Evolutionary conservation across 345 rosid genomes (phyloP).

Genomic region (Erucastrum elatum): DNA sequence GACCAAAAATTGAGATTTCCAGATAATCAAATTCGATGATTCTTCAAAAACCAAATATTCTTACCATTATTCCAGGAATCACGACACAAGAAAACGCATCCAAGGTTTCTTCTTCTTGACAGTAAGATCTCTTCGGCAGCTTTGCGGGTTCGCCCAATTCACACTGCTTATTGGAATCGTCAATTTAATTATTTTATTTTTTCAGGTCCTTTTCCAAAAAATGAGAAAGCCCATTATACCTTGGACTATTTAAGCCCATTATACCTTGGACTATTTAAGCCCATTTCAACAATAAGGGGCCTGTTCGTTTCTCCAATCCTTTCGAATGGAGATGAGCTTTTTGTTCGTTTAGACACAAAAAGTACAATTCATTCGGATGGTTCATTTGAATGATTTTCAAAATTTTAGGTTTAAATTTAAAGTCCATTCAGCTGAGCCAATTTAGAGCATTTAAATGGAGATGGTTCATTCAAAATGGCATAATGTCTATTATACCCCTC

Average conservation of each 20-base stretch:
- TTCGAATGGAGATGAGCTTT: no score
- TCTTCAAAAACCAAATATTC: background rate
- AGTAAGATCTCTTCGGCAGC: background rate
- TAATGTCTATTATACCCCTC: no score
- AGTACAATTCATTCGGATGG: no score
- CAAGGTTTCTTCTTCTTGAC: no score
- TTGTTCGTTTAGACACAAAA: no score
- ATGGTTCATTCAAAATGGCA: no score
- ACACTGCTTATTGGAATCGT: background rate
- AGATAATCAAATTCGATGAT: background rate
- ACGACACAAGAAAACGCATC: background rate
- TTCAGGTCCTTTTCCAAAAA: background rate
- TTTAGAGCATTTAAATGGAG: no score
- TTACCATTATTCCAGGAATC: constrained; percentile 2
- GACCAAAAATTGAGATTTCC: constrained; percentile 8
- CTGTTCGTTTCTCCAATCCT: no score
- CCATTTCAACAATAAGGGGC: background rate
- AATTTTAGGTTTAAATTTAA: no score
- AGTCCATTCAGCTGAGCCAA: no score
- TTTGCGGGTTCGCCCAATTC: no score
- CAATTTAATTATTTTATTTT: background rate
- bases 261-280: background rate
- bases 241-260: background rate
- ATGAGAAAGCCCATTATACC: background rate
- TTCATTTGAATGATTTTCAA: no score